Conservation (phyloP, 352 stramenopile species). For the Pythium utonaiense region DNA sequence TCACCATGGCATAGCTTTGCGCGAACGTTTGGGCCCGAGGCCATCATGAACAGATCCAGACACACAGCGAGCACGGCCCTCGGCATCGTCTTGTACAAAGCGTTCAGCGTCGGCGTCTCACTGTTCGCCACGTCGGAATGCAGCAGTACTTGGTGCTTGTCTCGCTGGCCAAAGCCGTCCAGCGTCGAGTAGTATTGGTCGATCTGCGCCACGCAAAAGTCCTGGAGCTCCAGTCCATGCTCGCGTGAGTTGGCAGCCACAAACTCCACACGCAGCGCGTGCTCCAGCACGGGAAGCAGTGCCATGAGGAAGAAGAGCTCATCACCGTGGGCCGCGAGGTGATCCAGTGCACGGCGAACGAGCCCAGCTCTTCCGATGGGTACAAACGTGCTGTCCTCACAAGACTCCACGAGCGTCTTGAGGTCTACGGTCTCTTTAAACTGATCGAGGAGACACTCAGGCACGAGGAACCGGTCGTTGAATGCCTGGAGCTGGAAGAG, state of each 20-base stretch:
- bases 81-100: conserved; percentile 46
- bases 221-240: conserved; percentile 18
- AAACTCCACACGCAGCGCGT: conserved; percentile 59
- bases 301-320: conserved; percentile 58
- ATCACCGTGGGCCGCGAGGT: conserved; percentile 27
- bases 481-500: conserved; percentile 28
- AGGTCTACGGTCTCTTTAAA: background rate
- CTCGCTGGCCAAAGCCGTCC: conserved; percentile 71
- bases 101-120: conserved; percentile 23
- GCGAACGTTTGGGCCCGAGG: conserved; percentile 52
- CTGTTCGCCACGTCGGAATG: conserved; percentile 28
- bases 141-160: conserved; percentile 73
- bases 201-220: conserved; percentile 50
- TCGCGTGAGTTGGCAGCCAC: conserved; percentile 35
- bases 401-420: background rate
- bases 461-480: conserved; percentile 18
- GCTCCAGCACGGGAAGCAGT: conserved; percentile 60
- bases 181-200: conserved; percentile 77
- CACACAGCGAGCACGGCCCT: conserved; percentile 36
- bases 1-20: conserved; percentile 75
- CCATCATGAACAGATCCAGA: conserved; percentile 81
- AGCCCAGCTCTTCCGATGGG: conserved; percentile 36
- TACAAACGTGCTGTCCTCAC: conserved; percentile 28
- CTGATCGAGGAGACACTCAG: background rate
- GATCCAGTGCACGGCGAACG: conserved; percentile 29